Evolutionary conservation across 208 protist genomes (phyloP), one percentile per base, ranked within the genome.

Genomic region (Herpetomonas samuelpessoai): DNA sequence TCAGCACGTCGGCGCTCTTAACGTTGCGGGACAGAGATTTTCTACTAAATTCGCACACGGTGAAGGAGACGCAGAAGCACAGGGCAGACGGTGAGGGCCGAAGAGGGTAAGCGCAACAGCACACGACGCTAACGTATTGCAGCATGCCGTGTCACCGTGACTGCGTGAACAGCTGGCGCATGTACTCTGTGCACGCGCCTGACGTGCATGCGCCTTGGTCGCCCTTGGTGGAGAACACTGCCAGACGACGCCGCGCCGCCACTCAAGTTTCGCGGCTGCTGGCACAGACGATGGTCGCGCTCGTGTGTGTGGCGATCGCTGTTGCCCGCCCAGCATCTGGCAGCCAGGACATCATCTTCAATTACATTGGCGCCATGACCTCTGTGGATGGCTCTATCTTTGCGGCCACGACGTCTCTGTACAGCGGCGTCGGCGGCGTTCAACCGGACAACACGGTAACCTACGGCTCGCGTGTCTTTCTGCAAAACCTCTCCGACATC

Each of bases 371-470:
- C 14, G 35, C 35, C 35, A 41, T 41, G 55, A 50, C 22, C 35
- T 1, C 25, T 0, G 35, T 31, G 16, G 64, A 71, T 29, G n/a
- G 47, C 29, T 29, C 52, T 59, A 54, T 76, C 48, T 61, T 76
- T 24, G 56, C 56, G 0, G 64, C 39, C 29, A 65, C 44, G 45
- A 19, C 41, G 16, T 22, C 50, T 6, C 22, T 41, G 10, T 35
- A 9, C 21, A 49, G 57, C 26, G 24, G 65, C 19, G 50, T 47
- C 29, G 18, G 47, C 28, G 41, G 12, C 39, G 31, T 26, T 18
- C 16, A 14, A 0, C 48, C 18, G 18, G 57, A n/a, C 1, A 16
- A 56, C 16, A 71, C 62, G 0, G 2, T 47, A 29, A 48, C 47
- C 28, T 54, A 55, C 4, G 18, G 45, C 31, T 54, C 10, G 9